A percentile compares a stretch with the other conserved stretches of the same genome.
phyloP scores from a whole-genome alignment of 192 early-diverging fungal genomes.

The Coemansia asiatica region DNA sequence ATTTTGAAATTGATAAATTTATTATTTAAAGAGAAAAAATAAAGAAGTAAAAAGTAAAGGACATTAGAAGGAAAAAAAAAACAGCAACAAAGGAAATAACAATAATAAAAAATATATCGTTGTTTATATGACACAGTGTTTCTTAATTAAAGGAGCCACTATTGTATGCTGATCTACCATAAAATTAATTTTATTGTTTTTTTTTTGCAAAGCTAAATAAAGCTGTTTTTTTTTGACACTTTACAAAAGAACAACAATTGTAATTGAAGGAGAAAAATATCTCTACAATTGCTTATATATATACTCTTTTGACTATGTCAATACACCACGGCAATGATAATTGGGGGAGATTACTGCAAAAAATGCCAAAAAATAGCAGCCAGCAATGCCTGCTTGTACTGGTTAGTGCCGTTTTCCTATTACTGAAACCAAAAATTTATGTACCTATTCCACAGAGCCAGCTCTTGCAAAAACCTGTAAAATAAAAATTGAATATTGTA shows the following conservation, averaged over 20 bases:
- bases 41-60: not conserved
- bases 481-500: no score
- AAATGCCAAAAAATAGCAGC: no score
- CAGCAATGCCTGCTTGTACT: no score
- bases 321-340: not conserved
- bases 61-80: no score
- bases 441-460: no score
- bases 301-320: not conserved
- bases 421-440: no score
- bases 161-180: not conserved
- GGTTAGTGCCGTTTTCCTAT: no score
- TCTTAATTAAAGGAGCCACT: not conserved
- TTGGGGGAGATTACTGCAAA: no score
- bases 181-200: not conserved
- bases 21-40: not conserved
- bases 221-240: not conserved
- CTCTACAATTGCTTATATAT: constrained; percentile 1
- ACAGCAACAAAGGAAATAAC: not conserved
- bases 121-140: not conserved
- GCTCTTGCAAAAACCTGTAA: no score
- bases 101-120: not conserved
- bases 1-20: not conserved
- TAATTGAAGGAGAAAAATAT: not conserved
- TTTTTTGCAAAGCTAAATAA: not conserved
- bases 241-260: not conserved